These are phyloP conservation scores for Cordyceps pruinosa DNA, from an alignment of 2,329 filamentous ascomycete species.

Conservation along the genomic window DNA sequence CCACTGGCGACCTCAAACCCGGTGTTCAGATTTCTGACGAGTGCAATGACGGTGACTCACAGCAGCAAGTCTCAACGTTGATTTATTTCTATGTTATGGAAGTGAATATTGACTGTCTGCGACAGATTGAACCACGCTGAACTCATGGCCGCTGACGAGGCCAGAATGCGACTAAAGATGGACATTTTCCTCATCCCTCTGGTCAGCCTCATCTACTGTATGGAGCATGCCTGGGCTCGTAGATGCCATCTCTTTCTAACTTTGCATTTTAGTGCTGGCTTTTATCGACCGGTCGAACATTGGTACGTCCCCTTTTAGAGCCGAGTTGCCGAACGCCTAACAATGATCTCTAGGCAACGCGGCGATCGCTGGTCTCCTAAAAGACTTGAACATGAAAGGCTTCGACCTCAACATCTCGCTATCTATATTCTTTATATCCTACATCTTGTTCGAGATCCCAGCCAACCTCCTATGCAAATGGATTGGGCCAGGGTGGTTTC, in stretches of 20 bases:
- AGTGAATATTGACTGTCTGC: background rate
- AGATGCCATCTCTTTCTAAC: background rate
- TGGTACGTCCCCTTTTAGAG: conserved; percentile 32
- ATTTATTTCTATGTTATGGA: background rate
- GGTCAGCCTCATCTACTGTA: conserved; percentile 47
- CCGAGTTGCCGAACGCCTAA: background rate
- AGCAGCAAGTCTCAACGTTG: background rate
- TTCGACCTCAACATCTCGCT: conserved; percentile 58
- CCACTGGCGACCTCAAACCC: background rate
- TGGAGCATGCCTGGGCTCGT: background rate
- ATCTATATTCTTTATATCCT: conserved; percentile 57
- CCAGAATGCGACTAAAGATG: conserved; percentile 45
- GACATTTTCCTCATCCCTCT: conserved; percentile 53
- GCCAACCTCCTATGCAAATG: conserved; percentile 56
- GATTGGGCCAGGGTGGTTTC: conserved; percentile 59
- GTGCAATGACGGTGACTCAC: background rate
- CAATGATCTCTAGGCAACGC: conserved; percentile 43
- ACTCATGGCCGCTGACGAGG: background rate
- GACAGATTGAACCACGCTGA: background rate
- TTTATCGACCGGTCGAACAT: conserved; percentile 64
- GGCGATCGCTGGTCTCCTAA: conserved; percentile 49
- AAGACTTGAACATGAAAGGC: conserved; percentile 44
- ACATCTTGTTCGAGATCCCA: conserved; percentile 60
- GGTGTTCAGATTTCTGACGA: background rate
- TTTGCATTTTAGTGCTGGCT: background rate